Evolutionary conservation across 2,329 filamentous ascomycete genomes (phyloP).

Genomic region (Sclerotinia borealis): DNA sequence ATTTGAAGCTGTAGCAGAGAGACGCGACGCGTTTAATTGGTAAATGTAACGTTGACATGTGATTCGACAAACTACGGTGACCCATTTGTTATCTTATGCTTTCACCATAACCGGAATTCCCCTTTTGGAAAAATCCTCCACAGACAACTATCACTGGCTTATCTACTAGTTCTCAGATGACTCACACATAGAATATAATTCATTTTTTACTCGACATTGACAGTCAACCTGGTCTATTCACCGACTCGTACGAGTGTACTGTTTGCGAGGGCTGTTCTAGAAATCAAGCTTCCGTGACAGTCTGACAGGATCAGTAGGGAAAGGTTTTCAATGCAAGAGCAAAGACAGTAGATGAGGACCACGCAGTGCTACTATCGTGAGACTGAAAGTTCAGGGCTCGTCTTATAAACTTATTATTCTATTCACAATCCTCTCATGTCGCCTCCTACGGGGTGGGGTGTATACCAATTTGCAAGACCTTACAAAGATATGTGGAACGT

Average conservation of each 20-base stretch:
- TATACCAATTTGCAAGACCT: constrained; percentile 60
- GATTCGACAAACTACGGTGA: constrained; percentile 1
- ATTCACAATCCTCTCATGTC: constrained; percentile 65
- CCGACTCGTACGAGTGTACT: background rate
- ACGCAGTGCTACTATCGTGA: background rate
- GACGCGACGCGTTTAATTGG: constrained; percentile 3
- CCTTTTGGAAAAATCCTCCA: background rate
- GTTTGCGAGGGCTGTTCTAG: background rate
- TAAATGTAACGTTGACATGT: constrained; percentile 4
- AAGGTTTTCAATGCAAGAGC: background rate
- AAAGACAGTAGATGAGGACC: background rate
- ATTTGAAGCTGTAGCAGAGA: background rate
- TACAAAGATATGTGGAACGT: constrained; percentile 58
- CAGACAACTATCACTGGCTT: no score
- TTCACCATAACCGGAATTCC: no score
- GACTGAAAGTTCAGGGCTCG: background rate
- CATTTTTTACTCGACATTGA: background rate
- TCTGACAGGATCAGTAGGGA: background rate
- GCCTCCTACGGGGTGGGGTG: constrained; percentile 79
- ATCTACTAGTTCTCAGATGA: background rate
- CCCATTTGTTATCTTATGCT: background rate
- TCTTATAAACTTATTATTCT: constrained; percentile 52
- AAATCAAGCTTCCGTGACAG: background rate
- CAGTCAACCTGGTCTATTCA: background rate
- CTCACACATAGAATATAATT: no score